Conservation (phyloP, 306 rosid genomes). For the Potentilla sterilis region DNA sequence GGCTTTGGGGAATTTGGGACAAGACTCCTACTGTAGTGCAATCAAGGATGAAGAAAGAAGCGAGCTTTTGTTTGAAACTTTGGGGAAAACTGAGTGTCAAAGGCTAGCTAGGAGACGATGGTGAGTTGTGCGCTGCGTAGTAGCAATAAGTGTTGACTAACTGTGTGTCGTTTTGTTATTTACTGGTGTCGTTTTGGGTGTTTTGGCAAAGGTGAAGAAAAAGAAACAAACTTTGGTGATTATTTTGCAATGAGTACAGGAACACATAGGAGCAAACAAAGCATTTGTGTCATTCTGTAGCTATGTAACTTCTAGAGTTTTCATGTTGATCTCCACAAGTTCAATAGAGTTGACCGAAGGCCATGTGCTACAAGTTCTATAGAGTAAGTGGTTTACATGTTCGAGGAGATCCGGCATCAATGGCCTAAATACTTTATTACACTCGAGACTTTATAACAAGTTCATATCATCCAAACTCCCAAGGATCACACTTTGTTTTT, state of each 20-base stretch:
- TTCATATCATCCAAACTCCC: background rate
- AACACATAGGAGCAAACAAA: background rate
- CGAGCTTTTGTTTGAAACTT: conserved; percentile 8
- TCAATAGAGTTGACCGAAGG: conserved; percentile 13
- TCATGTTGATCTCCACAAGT: background rate
- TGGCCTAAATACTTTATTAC: conserved; percentile 3
- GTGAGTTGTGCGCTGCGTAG: background rate
- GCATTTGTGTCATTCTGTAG: background rate
- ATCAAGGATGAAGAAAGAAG: background rate
- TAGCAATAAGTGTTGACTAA: background rate
- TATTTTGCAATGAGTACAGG: background rate
- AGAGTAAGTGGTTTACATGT: background rate
- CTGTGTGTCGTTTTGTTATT: background rate
- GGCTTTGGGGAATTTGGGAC: conserved; percentile 9
- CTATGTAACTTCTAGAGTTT: background rate
- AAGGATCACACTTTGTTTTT: background rate
- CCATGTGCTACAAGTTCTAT: conserved; percentile 6
- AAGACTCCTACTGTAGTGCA: background rate
- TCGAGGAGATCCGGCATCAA: conserved; percentile 20
- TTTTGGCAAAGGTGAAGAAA: background rate
- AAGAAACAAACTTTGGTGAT: background rate
- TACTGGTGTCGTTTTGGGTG: background rate
- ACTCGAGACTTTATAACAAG: background rate
- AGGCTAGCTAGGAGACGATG: conserved; percentile 6
- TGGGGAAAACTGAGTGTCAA: conserved; percentile 4